These are phyloP conservation scores for Epichloe gansuensis DNA, from an alignment of 2,329 filamentous ascomycete species.

Conservation along the genomic window DNA sequence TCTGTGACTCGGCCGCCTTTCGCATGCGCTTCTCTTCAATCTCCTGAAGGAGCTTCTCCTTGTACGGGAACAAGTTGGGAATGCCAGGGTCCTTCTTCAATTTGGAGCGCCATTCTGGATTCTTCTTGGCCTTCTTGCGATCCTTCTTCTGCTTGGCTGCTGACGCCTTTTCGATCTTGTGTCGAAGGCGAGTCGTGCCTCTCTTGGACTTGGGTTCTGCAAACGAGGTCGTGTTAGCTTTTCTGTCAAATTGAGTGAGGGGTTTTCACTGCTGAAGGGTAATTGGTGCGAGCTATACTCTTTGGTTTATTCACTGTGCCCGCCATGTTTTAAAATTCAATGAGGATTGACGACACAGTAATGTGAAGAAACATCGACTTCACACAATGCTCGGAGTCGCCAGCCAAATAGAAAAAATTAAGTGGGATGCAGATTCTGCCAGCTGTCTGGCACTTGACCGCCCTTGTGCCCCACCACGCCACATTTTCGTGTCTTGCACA, in stretches of 20 bases:
- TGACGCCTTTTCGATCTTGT: slow-evolving; percentile 93
- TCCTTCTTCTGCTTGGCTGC: slow-evolving; percentile 82
- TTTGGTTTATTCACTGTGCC: slow-evolving; percentile 43
- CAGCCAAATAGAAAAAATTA: slow-evolving; percentile 21
- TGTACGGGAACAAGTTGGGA: slow-evolving; percentile 94
- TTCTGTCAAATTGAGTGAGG: not conserved
- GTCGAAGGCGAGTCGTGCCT: slow-evolving; percentile 72
- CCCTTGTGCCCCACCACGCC: slow-evolving; percentile 8
- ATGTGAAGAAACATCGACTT: not conserved
- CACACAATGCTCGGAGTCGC: not conserved
- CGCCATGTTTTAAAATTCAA: slow-evolving; percentile 28
- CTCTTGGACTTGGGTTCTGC: slow-evolving; percentile 92
- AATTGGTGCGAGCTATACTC: slow-evolving; percentile 25
- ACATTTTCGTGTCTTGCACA: not conserved
- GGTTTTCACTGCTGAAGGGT: no score
- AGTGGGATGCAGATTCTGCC: slow-evolving; percentile 29
- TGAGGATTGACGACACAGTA: not conserved
- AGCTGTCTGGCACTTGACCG: slow-evolving; percentile 17
- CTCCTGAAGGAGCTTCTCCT: slow-evolving; percentile 86
- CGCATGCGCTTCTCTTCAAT: slow-evolving; percentile 77
- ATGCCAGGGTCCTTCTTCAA: slow-evolving; percentile 97
- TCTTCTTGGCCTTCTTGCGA: slow-evolving; percentile 85
- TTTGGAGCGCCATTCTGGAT: slow-evolving; percentile 90
- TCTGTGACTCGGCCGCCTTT: slow-evolving; percentile 69
- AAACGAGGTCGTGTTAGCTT: not conserved